phyloP scores from a whole-genome alignment of 2,329 filamentous ascomycete genomes.

The Colletotrichum coccodes region DNA sequence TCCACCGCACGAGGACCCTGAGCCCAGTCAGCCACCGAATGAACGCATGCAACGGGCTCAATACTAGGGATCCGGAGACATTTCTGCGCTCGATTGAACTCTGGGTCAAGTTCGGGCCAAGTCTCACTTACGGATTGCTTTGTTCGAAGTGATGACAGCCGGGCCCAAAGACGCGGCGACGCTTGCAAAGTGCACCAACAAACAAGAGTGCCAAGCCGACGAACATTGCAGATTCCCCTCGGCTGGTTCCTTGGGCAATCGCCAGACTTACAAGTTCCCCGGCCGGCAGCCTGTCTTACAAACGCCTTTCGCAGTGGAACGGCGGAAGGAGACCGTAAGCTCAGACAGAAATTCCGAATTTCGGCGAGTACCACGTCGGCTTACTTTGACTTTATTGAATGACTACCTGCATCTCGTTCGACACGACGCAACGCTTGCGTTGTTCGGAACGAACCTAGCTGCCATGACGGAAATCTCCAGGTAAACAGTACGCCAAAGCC shows the following conservation, averaged over 20 bases:
- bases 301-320: not conserved
- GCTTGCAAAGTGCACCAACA: conserved; percentile 9
- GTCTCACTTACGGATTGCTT: conserved; percentile 1
- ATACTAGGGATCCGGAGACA: not conserved
- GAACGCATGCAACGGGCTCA: conserved; percentile 17
- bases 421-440: not conserved
- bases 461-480: not conserved
- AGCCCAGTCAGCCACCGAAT: conserved; percentile 12
- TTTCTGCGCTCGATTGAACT: not conserved
- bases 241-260: not conserved
- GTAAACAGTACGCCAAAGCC: not conserved
- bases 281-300: not conserved
- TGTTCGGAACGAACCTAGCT: not conserved
- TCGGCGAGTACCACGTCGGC: not conserved
- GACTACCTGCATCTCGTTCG: not conserved
- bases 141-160: conserved; percentile 11
- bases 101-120: not conserved
- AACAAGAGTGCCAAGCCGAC: not conserved
- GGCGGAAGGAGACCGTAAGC: not conserved
- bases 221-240: not conserved
- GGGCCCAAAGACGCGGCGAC: conserved; percentile 2
- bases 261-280: not conserved
- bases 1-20: conserved; percentile 17
- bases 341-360: not conserved
- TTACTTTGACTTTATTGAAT: not conserved